A percentile compares a stretch with the other conserved stretches of the same genome.
Evolutionary conservation across 441 rosid genomes (phyloP).

Genomic region (Populus hybrid): DNA sequence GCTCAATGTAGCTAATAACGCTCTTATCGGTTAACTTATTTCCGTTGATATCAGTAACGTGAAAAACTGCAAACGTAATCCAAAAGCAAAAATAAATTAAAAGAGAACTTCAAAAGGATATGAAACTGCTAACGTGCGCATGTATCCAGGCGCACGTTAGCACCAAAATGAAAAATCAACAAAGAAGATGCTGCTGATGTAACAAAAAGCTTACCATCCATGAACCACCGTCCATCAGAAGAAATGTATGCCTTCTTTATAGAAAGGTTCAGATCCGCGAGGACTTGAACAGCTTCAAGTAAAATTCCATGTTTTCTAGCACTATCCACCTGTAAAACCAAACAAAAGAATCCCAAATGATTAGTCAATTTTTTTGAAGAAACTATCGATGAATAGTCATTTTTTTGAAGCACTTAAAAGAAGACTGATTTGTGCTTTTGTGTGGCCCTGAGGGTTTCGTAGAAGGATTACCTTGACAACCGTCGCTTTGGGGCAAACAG

Average conservation of each 20-base stretch:
- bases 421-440: too few species aligned
- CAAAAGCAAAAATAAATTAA: not conserved
- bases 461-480: conserved; percentile 72
- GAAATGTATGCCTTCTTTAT: conserved; percentile 88
- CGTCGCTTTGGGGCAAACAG: conserved; percentile 74
- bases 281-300: conserved; percentile 80
- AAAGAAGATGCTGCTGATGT: not conserved
- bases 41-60: conserved; percentile 83
- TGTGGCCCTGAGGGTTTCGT: conserved; percentile 19
- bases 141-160: not conserved
- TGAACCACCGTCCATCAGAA: conserved; percentile 87
- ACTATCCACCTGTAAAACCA: conserved; percentile 96
- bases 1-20: conserved; percentile 74
- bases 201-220: conserved; percentile 62
- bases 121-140: not conserved
- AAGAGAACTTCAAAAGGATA: too few species aligned
- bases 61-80: conserved; percentile 59
- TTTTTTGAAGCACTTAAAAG: too few species aligned
- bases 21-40: conserved; percentile 77
- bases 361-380: too few species aligned
- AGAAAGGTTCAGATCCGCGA: conserved; percentile 87
- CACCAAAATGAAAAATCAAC: not conserved
- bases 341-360: too few species aligned
- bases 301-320: conserved; percentile 77
- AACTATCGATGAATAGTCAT: too few species aligned